Conservation (phyloP, 805 yeast species). For the Torulaspora maleeae region DNA sequence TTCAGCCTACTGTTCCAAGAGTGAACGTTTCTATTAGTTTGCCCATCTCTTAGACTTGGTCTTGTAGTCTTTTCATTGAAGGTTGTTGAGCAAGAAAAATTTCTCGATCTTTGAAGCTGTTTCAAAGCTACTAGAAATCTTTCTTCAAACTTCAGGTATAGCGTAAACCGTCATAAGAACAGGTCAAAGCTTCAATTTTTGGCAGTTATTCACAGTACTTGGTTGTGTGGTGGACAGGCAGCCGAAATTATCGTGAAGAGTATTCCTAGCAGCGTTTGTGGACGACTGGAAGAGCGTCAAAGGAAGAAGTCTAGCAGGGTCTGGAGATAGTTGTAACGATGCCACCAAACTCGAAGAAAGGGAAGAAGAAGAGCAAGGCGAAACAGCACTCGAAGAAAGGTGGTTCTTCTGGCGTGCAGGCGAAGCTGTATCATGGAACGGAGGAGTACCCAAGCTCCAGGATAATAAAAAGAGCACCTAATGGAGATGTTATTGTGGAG, state of each 20-base stretch:
- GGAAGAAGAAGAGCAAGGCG: constrained; percentile 29
- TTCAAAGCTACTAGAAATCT: constrained; percentile 4
- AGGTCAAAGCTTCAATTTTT: neutral
- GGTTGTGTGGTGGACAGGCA: neutral
- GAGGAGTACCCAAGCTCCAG: constrained; percentile 69
- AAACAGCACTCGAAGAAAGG: constrained; percentile 18
- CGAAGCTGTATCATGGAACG: constrained; percentile 49
- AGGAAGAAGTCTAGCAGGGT: neutral
- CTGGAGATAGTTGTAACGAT: constrained; percentile 7
- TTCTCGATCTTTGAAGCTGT: constrained; percentile 11
- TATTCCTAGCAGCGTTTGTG: neutral
- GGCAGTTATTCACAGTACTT: neutral
- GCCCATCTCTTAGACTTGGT: neutral
- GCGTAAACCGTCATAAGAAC: neutral
- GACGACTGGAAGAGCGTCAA: neutral
- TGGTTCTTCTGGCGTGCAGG: constrained; percentile 29
- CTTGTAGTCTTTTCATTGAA: neutral
- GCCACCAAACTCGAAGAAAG: constrained; percentile 29
- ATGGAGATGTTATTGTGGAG: constrained; percentile 75
- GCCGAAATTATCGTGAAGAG: neutral
- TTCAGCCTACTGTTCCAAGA: too few species aligned
- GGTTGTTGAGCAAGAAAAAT: constrained; percentile 5
- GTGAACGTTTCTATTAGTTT: too few species aligned
- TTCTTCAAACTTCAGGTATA: constrained; percentile 1
- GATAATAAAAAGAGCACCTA: constrained; percentile 62